Base-by-base conservation (phyloP, 345 rosid species). In the Corymbia maculata region DNA sequence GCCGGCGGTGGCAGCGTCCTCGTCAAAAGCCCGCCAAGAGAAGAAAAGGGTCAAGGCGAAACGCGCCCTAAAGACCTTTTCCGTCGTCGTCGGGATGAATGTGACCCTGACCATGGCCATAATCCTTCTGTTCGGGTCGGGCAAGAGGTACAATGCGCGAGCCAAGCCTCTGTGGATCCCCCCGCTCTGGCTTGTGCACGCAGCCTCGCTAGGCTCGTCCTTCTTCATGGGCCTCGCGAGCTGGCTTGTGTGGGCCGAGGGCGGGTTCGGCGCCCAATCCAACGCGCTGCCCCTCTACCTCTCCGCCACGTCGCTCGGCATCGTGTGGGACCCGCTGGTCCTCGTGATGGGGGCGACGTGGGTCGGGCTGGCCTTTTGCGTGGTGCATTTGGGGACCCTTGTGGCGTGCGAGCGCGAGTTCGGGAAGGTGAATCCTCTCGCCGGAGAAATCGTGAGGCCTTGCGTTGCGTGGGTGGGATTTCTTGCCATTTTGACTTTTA, bases 261-360 rank as follows among this genome's bases (percentile, higher is more conserved):
- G 91, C 6, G 93, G 93, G 51, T 88, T 93, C 10, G 55, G 13
- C 2, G 3, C 66, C 1, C 53, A 85, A 8, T 53, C 93, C 24
- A 89, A 88, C 6, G 88, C 91, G 4, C 70, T 92, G 86, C 93
- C 90, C 79, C 90, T 93, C 44, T 93, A 92, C 88, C 0, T 92
- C 3, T 89, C 93, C 3, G 88, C 89, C 4, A 45, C 92, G 8
- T 89, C 90, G 12, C 82, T 91, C 17, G 91, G 93, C 42, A 13
- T 89, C 2, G 89, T 88, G 28, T 93, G 93, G 94, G 86, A 89
- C 22, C 95, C 93, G 8, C 92, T 92, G 1, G 95, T 90, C 44
- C 91, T 92, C 13, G 91, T 87, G 52, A 88, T 92, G 2, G 92
- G 93, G 3, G 87, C 89, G 1, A 59, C 55, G 4, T 86, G 90